Percentiles rank a stretch among this genome's conserved stretches.
Conservation (phyloP, 805 yeast species). For the Yarrowia divulgata region DNA sequence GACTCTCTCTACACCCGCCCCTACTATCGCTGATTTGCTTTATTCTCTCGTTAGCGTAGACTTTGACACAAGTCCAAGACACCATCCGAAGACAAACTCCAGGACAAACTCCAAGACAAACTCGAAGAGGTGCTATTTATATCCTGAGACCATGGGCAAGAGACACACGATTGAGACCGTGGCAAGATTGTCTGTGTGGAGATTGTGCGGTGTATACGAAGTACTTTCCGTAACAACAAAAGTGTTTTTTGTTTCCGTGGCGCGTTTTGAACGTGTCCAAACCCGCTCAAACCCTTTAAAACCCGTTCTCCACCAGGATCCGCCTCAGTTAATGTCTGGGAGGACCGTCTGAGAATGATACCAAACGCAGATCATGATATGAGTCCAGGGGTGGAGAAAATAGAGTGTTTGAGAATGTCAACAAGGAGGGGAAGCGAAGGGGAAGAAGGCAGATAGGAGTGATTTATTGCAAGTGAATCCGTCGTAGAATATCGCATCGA, state of each 20-base stretch:
- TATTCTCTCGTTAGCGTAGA: background rate
- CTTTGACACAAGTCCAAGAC: background rate
- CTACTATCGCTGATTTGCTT: background rate
- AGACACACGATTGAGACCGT: no score
- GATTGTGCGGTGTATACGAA: no score
- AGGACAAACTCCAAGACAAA: no score
- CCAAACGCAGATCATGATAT: constrained; percentile 11
- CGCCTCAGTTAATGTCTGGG: background rate
- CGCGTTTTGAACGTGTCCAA: background rate
- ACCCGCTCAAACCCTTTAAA: no score
- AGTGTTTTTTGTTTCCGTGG: no score
- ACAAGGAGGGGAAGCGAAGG: background rate
- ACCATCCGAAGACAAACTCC: no score
- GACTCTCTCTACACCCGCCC: background rate
- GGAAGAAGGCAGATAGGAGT: background rate
- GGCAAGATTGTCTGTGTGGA: no score
- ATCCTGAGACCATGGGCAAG: background rate
- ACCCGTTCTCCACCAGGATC: background rate
- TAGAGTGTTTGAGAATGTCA: background rate
- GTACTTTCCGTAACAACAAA: no score
- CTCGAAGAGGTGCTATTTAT: background rate
- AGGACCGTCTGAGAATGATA: background rate
- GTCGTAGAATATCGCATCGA: no score
- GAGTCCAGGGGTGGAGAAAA: constrained; percentile 8
- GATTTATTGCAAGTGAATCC: no score